Conservation (phyloP, 1,284 basidiomycete species). For the Ustilago bromivora region DNA sequence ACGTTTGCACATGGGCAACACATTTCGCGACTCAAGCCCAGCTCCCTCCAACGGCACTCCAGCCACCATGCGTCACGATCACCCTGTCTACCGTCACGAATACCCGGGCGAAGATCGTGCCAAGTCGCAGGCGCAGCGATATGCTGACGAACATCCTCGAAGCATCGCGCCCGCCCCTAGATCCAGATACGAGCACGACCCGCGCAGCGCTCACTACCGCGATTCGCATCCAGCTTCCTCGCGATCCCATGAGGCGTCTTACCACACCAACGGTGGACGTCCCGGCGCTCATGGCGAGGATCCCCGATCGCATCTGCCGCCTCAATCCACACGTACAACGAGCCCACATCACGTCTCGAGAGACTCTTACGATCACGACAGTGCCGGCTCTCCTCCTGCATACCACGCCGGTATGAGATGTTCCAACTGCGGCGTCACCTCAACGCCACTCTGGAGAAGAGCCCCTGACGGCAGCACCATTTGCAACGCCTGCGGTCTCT, state of each 20-base stretch:
- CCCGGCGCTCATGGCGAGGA: constrained; percentile 16
- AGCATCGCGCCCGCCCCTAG: constrained; percentile 35
- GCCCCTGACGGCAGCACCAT: constrained; percentile 89
- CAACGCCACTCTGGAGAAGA: constrained; percentile 88
- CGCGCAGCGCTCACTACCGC: constrained; percentile 21
- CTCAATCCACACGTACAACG: constrained; percentile 18
- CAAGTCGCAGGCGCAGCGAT: constrained; percentile 32
- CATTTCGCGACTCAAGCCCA: constrained; percentile 46
- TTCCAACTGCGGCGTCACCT: constrained; percentile 87
- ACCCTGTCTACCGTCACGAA: constrained; percentile 32
- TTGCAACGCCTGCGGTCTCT: constrained; percentile 79
- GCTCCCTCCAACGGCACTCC: constrained; percentile 41
- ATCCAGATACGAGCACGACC: constrained; percentile 26
- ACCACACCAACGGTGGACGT: constrained; percentile 29
- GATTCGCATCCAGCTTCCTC: constrained; percentile 12
- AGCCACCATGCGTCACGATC: constrained; percentile 42
- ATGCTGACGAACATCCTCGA: constrained; percentile 37
- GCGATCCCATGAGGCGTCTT: constrained; percentile 21
- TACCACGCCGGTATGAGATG: constrained; percentile 71
- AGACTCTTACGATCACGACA: constrained; percentile 29
- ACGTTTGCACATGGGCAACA: constrained; percentile 49
- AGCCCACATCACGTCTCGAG: constrained; percentile 29
- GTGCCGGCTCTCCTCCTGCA: constrained; percentile 34
- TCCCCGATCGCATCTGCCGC: constrained; percentile 1
- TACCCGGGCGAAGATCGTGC: constrained; percentile 32